A percentile compares a stretch with the other conserved stretches of the same genome.
phyloP scores from a whole-genome alignment of 768 basidiomycete species.

The Amanita muscaria region DNA sequence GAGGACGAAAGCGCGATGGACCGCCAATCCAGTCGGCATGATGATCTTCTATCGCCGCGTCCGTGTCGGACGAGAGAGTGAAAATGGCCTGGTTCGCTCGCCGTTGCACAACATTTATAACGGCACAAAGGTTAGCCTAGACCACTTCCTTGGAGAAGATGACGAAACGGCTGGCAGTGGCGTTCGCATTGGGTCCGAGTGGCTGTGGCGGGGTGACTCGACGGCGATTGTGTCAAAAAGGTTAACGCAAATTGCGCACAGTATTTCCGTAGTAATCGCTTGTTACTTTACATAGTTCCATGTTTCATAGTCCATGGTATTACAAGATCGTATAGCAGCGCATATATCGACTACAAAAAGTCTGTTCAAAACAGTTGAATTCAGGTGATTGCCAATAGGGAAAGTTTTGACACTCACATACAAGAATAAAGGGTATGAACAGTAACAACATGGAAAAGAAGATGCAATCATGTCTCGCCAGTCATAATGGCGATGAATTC shows the following conservation, averaged over 20 bases:
- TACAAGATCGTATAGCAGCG: constrained; percentile 1
- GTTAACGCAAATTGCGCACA: too few relatives aligned
- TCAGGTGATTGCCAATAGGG: neutral
- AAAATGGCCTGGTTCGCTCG: constrained; percentile 5
- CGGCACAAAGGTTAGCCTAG: too few relatives aligned
- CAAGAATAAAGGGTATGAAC: neutral
- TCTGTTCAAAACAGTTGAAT: neutral
- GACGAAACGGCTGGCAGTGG: too few relatives aligned
- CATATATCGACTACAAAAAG: constrained; percentile 4
- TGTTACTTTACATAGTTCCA: too few relatives aligned
- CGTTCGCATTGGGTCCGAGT: too few relatives aligned
- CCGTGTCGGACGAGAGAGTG: neutral
- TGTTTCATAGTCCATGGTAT: constrained; percentile 2
- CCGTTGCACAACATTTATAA: neutral
- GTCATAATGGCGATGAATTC: constrained; percentile 98
- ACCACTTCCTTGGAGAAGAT: too few relatives aligned
- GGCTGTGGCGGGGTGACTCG: too few relatives aligned
- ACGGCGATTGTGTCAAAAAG: too few relatives aligned
- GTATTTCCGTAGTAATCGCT: too few relatives aligned
- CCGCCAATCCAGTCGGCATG: constrained; percentile 4
- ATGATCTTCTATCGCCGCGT: constrained; percentile 4
- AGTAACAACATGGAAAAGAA: too few relatives aligned
- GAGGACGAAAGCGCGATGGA: too few relatives aligned
- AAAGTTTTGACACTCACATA: neutral
- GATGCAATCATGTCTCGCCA: constrained; percentile 57